A percentile compares a stretch with the other conserved stretches of the same genome.
Evolutionary conservation across 2,329 filamentous ascomycete species (phyloP).

Genomic region (Sporothrix mexicana): DNA sequence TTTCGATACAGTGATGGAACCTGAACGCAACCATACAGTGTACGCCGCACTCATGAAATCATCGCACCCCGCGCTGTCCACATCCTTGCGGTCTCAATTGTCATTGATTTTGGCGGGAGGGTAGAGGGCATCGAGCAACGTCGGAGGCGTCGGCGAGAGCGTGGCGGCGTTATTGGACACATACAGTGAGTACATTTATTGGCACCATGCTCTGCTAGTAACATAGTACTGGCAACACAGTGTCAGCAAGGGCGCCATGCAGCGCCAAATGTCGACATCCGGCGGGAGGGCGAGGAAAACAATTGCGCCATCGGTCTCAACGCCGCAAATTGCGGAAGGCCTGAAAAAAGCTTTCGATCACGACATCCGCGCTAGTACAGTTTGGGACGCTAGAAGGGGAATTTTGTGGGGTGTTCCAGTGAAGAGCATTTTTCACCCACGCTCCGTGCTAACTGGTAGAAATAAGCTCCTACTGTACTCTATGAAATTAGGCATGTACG

Average conservation of each 20-base stretch:
- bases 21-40: background rate
- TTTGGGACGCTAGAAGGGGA: slow-evolving; percentile 19
- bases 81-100: background rate
- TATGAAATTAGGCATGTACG: too few species aligned
- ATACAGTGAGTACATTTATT: background rate
- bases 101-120: slow-evolving; percentile 1
- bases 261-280: slow-evolving; percentile 41
- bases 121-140: background rate
- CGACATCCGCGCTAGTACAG: slow-evolving; percentile 47
- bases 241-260: slow-evolving; percentile 19
- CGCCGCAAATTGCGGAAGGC: slow-evolving; percentile 21
- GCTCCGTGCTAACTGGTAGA: too few species aligned
- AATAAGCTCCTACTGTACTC: too few species aligned
- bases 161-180: background rate
- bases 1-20: background rate
- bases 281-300: slow-evolving; percentile 13
- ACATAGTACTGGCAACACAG: background rate
- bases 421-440: slow-evolving; percentile 14
- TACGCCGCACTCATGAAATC: background rate
- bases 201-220: background rate
- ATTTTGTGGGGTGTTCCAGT: slow-evolving; percentile 21
- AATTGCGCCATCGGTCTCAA: slow-evolving; percentile 39
- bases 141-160: slow-evolving; percentile 14
- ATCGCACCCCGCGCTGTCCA: slow-evolving; percentile 8
- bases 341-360: slow-evolving; percentile 42